Conservation (phyloP, 169 alveolate genomes). For the Plasmodium coatneyi region DNA sequence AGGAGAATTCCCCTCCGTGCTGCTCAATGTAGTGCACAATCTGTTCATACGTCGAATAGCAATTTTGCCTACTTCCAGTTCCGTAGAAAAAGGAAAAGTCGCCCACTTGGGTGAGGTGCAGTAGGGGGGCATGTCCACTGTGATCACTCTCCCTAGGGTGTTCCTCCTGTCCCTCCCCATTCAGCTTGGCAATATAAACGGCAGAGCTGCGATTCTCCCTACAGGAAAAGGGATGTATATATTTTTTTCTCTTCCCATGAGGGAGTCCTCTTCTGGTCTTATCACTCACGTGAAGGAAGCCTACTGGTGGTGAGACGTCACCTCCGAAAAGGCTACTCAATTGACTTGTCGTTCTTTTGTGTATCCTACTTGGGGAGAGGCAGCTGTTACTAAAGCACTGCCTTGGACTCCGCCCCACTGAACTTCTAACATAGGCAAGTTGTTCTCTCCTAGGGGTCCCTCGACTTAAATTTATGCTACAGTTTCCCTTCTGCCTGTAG, state of each 20-base stretch:
- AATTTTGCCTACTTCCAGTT: not conserved
- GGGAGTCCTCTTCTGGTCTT: not conserved
- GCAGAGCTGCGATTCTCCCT: not conserved
- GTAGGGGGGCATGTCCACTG: not conserved
- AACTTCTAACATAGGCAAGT: not conserved
- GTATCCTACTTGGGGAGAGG: not conserved
- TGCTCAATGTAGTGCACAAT: constrained; percentile 5
- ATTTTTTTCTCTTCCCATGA: not conserved
- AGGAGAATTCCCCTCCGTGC: not conserved
- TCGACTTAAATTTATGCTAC: not conserved
- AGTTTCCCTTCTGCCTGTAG: not conserved
- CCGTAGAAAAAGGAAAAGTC: constrained; percentile 53
- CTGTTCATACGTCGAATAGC: constrained; percentile 6
- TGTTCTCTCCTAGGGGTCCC: not conserved
- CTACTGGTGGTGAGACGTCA: not conserved
- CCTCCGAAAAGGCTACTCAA: not conserved
- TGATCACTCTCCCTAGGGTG: not conserved
- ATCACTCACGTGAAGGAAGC: not conserved
- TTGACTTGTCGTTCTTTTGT: not conserved
- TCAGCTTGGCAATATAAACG: too few species aligned
- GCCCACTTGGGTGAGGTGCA: not conserved
- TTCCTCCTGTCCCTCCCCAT: not conserved
- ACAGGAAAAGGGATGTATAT: not conserved
- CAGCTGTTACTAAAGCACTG: not conserved
- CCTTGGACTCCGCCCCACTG: not conserved